Conservation (phyloP, 805 yeast species). For the Kuraishia hungarica region DNA sequence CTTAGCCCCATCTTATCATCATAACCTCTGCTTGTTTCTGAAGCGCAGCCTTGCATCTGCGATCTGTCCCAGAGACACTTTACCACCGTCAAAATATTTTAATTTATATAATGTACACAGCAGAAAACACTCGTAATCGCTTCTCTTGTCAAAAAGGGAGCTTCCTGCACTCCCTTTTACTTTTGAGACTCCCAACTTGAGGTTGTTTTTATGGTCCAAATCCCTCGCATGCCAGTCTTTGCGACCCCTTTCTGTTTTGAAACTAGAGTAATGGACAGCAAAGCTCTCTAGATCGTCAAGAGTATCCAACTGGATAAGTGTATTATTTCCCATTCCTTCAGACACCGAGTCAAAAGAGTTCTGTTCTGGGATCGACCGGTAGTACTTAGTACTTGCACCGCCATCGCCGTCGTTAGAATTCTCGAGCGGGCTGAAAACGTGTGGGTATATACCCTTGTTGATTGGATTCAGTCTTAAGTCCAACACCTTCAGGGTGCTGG, state of each 20-base stretch:
- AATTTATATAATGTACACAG: neutral
- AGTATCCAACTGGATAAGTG: slow-evolving; percentile 33
- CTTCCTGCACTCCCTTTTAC: neutral
- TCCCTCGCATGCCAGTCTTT: neutral
- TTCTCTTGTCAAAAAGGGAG: neutral
- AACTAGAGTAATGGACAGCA: slow-evolving; percentile 33
- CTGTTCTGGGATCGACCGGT: neutral
- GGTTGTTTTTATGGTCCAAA: neutral
- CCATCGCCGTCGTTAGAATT: slow-evolving; percentile 7
- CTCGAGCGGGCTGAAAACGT: slow-evolving; percentile 40
- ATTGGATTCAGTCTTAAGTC: slow-evolving; percentile 44
- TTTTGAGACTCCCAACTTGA: neutral
- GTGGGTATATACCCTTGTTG: slow-evolving; percentile 40
- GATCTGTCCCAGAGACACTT: neutral
- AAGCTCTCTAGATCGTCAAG: slow-evolving; percentile 46
- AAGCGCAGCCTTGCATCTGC: neutral
- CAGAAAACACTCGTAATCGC: neutral
- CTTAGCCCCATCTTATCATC: no score
- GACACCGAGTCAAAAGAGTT: neutral
- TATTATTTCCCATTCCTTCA: slow-evolving; percentile 14
- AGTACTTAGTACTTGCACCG: slow-evolving; percentile 8
- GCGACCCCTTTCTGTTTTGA: neutral
- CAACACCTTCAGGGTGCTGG: slow-evolving; percentile 26
- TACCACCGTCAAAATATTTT: neutral
- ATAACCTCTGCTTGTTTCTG: neutral